These are phyloP conservation scores for Solanum hybrid DNA, from an alignment of 305 asterid species.

Conservation along the genomic window DNA sequence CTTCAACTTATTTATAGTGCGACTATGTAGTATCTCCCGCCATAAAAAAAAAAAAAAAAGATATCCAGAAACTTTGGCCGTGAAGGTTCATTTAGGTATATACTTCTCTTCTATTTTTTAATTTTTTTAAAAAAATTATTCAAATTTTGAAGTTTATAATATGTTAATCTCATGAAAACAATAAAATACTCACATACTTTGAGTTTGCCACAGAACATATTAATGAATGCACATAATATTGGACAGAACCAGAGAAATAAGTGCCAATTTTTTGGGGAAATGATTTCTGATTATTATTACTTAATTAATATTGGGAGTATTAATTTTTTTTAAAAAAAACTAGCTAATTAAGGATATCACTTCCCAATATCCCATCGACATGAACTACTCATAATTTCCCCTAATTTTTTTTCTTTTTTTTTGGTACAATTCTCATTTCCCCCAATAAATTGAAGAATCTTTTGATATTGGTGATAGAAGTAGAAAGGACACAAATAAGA, in stretches of 20 bases:
- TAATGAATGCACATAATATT: conserved; percentile 3
- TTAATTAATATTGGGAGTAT: no score
- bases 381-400: not conserved
- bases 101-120: no score
- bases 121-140: not conserved
- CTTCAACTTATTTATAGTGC: not conserved
- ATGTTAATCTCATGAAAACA: not conserved
- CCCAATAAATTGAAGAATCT: not conserved
- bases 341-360: not conserved
- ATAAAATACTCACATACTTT: not conserved
- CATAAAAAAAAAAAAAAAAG: no score
- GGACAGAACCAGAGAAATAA: not conserved
- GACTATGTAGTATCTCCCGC: not conserved
- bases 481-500: not conserved
- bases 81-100: no score
- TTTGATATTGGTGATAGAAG: not conserved
- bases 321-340: not conserved
- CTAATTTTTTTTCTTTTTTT: not conserved
- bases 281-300: no score
- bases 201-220: not conserved
- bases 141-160: not conserved
- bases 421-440: not conserved
- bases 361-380: not conserved
- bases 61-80: no score
- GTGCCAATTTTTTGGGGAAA: not conserved